A percentile compares a stretch with the other conserved stretches of the same genome.
Conservation (phyloP, 2,329 filamentous ascomycete species). For the Thyridium curvatum region DNA sequence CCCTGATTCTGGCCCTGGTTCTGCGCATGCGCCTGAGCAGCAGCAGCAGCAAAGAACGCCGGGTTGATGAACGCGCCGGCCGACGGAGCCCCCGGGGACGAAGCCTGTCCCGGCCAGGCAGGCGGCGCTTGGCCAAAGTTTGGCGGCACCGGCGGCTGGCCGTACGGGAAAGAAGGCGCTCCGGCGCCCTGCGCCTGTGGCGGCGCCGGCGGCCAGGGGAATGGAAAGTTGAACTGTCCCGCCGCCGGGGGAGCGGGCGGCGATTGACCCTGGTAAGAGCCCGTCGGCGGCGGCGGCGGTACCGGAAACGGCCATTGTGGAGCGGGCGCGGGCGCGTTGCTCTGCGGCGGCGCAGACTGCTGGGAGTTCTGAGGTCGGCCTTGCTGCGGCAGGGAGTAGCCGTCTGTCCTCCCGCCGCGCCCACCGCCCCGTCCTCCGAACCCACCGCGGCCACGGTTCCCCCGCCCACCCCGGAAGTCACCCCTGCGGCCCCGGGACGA, state of each 20-base stretch:
- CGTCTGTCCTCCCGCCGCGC: conserved; percentile 26
- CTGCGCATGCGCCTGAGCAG: background rate
- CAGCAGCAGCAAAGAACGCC: background rate
- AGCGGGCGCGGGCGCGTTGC: conserved; percentile 14
- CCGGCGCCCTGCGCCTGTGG: conserved; percentile 3
- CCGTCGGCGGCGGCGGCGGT: conserved; percentile 5
- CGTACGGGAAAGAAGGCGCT: background rate
- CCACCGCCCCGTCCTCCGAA: conserved; percentile 33
- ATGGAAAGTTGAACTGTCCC: conserved; percentile 17
- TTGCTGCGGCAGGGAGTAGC: conserved; percentile 34
- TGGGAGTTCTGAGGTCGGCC: conserved; percentile 8
- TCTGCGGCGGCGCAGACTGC: conserved; percentile 9
- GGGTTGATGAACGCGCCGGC: background rate
- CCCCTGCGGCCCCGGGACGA: conserved; percentile 33
- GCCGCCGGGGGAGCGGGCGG: conserved; percentile 1
- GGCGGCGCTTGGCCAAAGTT: background rate
- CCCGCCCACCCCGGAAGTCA: conserved; percentile 36
- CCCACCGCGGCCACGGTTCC: conserved; percentile 27
- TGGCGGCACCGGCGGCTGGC: background rate
- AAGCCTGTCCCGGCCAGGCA: background rate
- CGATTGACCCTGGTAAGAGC: background rate
- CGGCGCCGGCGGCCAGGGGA: conserved; percentile 18
- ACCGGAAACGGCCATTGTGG: conserved; percentile 15
- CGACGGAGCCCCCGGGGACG: background rate
- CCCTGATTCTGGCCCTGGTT: background rate